phyloP scores from a whole-genome alignment of 148 eudicot species.

The Arctostaphylos glauca region DNA sequence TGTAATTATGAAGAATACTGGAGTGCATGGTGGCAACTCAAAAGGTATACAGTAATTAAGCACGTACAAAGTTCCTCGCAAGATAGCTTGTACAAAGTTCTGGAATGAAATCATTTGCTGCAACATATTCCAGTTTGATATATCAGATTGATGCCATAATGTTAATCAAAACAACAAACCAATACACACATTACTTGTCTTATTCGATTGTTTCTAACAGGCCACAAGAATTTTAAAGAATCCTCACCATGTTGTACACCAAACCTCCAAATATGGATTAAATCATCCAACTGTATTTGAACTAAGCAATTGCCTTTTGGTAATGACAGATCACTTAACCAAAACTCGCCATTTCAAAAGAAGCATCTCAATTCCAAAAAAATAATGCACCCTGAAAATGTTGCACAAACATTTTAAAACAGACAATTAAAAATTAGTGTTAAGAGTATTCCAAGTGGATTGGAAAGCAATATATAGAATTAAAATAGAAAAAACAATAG shows the following conservation, averaged over 20 bases:
- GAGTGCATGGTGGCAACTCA: constrained; percentile 4
- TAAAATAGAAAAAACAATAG: not conserved
- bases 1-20: not conserved
- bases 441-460: not conserved
- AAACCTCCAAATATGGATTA: constrained; percentile 58
- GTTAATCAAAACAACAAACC: not conserved
- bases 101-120: constrained; percentile 66
- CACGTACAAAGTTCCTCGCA: constrained; percentile 87
- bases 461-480: not conserved
- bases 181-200: not conserved
- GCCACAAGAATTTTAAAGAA: constrained; percentile 10
- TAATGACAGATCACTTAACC: constrained; percentile 50
- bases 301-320: constrained; percentile 21
- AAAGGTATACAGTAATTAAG: constrained; percentile 17
- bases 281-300: constrained; percentile 35
- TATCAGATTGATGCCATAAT: constrained; percentile 34
- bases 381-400: constrained; percentile 68
- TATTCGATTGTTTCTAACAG: constrained; percentile 6
- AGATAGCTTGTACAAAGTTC: constrained; percentile 67
- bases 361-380: constrained; percentile 76
- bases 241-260: constrained; percentile 58
- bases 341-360: constrained; percentile 56
- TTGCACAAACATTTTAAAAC: not conserved
- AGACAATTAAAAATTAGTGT: not conserved
- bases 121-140: constrained; percentile 38